Evolutionary conservation across 345 rosid genomes (phyloP), one percentile per base, ranked within the genome.

Genomic region (Ricinus communis): DNA sequence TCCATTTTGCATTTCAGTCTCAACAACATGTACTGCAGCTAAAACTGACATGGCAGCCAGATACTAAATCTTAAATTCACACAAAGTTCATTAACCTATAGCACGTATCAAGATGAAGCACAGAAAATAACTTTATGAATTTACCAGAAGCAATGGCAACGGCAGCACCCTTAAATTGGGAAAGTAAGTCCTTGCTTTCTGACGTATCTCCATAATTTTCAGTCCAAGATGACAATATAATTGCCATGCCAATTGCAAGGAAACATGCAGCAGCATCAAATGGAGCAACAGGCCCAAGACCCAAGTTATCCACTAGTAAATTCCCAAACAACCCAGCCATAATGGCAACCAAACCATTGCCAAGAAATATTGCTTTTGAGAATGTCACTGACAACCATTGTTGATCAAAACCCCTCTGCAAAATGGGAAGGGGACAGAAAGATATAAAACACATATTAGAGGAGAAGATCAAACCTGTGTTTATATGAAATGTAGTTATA

Each of bases 261-360:
- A 93, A 88, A 82, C 96, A 87, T 19, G 96, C 87, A 54, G 97
- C 98, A 11, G 97, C 98, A 74, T 93, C 98, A 79, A 91, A 93
- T 65, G 98, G 98, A 70, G 97, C 91, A 65, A 93, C 98, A 58
- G 96, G 98, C n/a, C 98, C 98, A 57, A 93, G 87, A n/a, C 91
- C 70, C 70, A 93, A 72, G 8, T 92, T 66, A 73, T 86, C 96
- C 15, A 93, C 97, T 8, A 93, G 90, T 46, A 91, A 55, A 83
- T 93, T 91, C 25, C 98, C 96, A 47, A 91, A 87, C 82, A 91
- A 77, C 28, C 98, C 98, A 33, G 97, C 54, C 28, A 93, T 46
- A 79, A 93, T 93, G 64, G 98, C 98, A 46, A 91, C 93, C 69
- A 93, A 88, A 71, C 98, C 97, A 70, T 91, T 93, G 55, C 96